Percentiles rank a stretch among this genome's conserved stretches.
phyloP scores from a whole-genome alignment of 768 basidiomycete species.

The Pleurotus cornucopiae region DNA sequence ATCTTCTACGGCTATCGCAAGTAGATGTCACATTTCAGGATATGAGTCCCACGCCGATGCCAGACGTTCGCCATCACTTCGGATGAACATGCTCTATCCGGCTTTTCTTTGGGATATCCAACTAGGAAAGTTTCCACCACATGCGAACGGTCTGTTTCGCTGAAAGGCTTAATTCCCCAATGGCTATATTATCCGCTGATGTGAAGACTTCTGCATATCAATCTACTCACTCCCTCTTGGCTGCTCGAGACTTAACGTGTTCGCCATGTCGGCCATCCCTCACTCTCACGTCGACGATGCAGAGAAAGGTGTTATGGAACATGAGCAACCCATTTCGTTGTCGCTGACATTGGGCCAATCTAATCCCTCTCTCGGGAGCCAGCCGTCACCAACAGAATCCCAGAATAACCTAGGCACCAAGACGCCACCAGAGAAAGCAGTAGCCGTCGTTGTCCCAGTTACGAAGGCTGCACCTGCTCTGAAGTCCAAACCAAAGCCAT shows the following conservation, averaged over 20 bases:
- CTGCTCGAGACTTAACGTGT: not conserved
- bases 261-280: not conserved
- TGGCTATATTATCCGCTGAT: conserved; percentile 7
- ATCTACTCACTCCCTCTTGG: not conserved
- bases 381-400: conserved; percentile 1
- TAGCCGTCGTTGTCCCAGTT: not conserved
- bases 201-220: conserved; percentile 1
- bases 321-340: not conserved
- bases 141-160: conserved; percentile 5
- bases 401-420: not conserved
- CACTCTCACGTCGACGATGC: conserved; percentile 7
- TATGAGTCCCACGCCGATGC: conserved; percentile 8
- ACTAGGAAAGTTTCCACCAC: conserved; percentile 2
- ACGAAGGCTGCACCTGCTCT: conserved; percentile 9
- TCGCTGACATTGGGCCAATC: conserved; percentile 2
- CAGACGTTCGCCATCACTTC: conserved; percentile 9
- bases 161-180: not conserved
- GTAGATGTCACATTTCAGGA: not conserved
- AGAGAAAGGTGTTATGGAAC: conserved; percentile 4
- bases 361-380: not conserved
- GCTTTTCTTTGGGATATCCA: conserved; percentile 7
- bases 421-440: not conserved
- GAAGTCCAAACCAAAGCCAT: conserved; percentile 11
- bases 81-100: conserved; percentile 8
- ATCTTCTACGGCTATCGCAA: not conserved